Conservation (phyloP, 345 rosid genomes). For the Capsella bursapastoris region DNA sequence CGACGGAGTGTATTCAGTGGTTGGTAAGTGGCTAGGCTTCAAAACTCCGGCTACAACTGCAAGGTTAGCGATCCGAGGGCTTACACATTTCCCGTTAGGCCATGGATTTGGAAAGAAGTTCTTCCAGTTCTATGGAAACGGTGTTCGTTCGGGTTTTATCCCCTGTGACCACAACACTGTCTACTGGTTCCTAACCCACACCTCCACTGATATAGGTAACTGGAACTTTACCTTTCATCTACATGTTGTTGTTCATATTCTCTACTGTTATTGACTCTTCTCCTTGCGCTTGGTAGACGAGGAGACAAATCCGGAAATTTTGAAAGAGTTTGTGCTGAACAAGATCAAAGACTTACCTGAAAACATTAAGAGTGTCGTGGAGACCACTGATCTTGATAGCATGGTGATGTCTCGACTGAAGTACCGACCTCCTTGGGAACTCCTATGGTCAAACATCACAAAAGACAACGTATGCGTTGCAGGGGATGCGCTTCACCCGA, state of each 20-base stretch:
- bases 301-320: conserved; percentile 39
- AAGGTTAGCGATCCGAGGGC: conserved; percentile 56
- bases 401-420: conserved; percentile 43
- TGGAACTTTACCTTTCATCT: not conserved
- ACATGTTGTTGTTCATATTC: not conserved
- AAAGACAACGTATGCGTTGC: conserved; percentile 66
- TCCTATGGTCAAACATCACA: conserved; percentile 61
- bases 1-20: conserved; percentile 72
- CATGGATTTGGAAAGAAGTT: conserved; percentile 53
- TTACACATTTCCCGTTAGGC: conserved; percentile 41
- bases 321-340: conserved; percentile 55
- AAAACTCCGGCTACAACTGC: conserved; percentile 48
- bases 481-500: conserved; percentile 78
- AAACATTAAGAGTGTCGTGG: conserved; percentile 45
- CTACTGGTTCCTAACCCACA: conserved; percentile 59
- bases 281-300: conserved; percentile 36
- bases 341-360: conserved; percentile 49
- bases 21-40: conserved; percentile 71
- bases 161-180: conserved; percentile 55
- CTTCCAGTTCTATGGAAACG: conserved; percentile 52
- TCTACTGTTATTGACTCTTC: conserved; percentile 12
- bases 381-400: conserved; percentile 49
- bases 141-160: conserved; percentile 54
- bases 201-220: conserved; percentile 38
- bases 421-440: conserved; percentile 63